A percentile compares a stretch with the other conserved stretches of the same genome.
These are phyloP conservation scores for Tripterygium wilfordii DNA, from an alignment of 177 flowering plant species.

Conservation along the genomic window DNA sequence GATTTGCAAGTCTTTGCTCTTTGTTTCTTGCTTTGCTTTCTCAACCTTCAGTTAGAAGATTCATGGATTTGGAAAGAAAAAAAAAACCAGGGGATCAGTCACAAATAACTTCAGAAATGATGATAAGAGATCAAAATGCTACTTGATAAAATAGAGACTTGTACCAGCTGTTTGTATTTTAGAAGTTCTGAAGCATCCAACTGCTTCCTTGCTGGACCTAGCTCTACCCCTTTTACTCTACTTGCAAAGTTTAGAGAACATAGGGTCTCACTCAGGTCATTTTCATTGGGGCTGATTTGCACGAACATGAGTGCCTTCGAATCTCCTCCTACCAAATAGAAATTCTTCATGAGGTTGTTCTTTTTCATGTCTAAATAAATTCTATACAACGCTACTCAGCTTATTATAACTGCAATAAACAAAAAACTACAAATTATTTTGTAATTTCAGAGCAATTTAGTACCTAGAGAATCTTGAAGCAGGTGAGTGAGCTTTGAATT, in stretches of 20 bases:
- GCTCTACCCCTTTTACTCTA: constrained; percentile 89
- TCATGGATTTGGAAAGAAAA: not conserved
- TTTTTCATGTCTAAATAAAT: not conserved
- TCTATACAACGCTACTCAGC: not conserved
- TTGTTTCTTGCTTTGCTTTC: constrained; percentile 71
- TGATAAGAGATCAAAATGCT: too few relatives aligned
- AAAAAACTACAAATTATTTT: not conserved
- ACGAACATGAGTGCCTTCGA: constrained; percentile 96
- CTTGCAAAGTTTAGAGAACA: constrained; percentile 98
- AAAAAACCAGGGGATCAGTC: too few relatives aligned
- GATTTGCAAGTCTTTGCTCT: constrained; percentile 65
- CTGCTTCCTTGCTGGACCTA: constrained; percentile 94
- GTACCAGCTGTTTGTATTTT: constrained; percentile 82
- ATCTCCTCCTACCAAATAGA: constrained; percentile 67
- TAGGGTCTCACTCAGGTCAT: constrained; percentile 81
- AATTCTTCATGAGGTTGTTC: constrained; percentile 7
- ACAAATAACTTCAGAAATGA: too few relatives aligned
- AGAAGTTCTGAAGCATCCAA: constrained; percentile 58
- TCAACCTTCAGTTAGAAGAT: constrained; percentile 44
- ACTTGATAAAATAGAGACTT: not conserved
- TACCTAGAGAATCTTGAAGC: constrained; percentile 97
- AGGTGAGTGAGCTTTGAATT: constrained; percentile 95
- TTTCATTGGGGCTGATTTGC: constrained; percentile 88
- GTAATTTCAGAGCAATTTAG: too few relatives aligned
- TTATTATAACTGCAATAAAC: too few relatives aligned